These are phyloP conservation scores for Chytridiales sp. DNA, from an alignment of 371 early-diverging fungal genomes.

Conservation along the genomic window DNA sequence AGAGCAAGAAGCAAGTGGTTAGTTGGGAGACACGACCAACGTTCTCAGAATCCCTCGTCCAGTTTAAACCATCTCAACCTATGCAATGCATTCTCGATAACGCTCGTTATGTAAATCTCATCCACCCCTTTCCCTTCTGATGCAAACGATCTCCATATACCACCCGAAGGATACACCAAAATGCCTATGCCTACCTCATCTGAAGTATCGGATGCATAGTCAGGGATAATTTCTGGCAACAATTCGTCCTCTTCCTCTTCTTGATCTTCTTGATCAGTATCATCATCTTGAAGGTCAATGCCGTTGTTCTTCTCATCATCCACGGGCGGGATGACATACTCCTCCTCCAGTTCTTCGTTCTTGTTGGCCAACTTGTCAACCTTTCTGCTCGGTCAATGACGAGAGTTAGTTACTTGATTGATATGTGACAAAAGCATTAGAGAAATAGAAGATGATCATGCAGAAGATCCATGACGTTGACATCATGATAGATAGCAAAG, in stretches of 20 bases:
- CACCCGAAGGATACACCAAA: neutral
- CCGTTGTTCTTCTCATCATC: neutral
- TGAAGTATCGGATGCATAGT: slow-evolving; percentile 87
- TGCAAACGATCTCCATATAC: neutral
- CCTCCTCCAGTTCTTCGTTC: neutral
- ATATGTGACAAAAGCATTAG: too few species aligned
- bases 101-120: neutral
- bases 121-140: neutral
- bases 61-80: neutral
- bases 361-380: too few species aligned
- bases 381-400: too few species aligned
- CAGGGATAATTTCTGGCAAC: slow-evolving; percentile 79
- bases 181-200: slow-evolving; percentile 67
- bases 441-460: too few species aligned
- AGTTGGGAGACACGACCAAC: neutral
- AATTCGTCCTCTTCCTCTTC: slow-evolving; percentile 19
- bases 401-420: too few species aligned
- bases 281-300: neutral
- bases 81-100: neutral
- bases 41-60: neutral
- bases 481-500: too few species aligned
- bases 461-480: too few species aligned
- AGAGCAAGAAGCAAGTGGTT: neutral
- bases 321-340: neutral
- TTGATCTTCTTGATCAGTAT: neutral